Evolutionary conservation across 2,329 filamentous ascomycete species (phyloP).

Genomic region (Microdochium bolleyi): DNA sequence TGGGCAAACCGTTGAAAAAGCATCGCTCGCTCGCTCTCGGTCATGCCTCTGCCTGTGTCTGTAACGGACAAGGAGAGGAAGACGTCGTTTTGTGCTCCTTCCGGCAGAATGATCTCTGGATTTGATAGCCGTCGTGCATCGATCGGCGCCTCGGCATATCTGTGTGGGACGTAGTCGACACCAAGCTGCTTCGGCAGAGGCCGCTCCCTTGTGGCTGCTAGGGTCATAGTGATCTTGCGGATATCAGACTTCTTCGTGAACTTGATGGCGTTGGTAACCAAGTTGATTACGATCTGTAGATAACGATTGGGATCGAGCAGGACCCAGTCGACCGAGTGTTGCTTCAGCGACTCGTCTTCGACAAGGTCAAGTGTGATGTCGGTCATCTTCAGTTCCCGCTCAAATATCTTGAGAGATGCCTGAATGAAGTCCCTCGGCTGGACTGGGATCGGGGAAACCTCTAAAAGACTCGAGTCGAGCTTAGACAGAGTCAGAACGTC

Average conservation of each 20-base stretch:
- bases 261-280: constrained; percentile 75
- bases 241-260: constrained; percentile 61
- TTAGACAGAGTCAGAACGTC: constrained; percentile 69
- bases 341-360: constrained; percentile 52
- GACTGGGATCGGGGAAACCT: constrained; percentile 62
- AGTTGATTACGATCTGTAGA: constrained; percentile 72
- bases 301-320: constrained; percentile 65
- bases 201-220: constrained; percentile 33
- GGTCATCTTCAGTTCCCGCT: constrained; percentile 62
- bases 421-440: constrained; percentile 60
- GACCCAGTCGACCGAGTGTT: constrained; percentile 56
- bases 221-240: constrained; percentile 42
- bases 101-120: constrained; percentile 3
- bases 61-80: constrained; percentile 67
- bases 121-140: not conserved
- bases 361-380: constrained; percentile 59
- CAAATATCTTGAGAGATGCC: constrained; percentile 68
- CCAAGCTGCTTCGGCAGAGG: constrained; percentile 31
- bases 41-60: constrained; percentile 70
- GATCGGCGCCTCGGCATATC: constrained; percentile 30
- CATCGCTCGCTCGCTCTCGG: constrained; percentile 60
- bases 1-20: constrained; percentile 76
- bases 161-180: constrained; percentile 55
- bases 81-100: constrained; percentile 19
- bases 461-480: constrained; percentile 66